Base-by-base conservation (phyloP, 2,329 filamentous ascomycete species). In the Emericellopsis atlantica region DNA sequence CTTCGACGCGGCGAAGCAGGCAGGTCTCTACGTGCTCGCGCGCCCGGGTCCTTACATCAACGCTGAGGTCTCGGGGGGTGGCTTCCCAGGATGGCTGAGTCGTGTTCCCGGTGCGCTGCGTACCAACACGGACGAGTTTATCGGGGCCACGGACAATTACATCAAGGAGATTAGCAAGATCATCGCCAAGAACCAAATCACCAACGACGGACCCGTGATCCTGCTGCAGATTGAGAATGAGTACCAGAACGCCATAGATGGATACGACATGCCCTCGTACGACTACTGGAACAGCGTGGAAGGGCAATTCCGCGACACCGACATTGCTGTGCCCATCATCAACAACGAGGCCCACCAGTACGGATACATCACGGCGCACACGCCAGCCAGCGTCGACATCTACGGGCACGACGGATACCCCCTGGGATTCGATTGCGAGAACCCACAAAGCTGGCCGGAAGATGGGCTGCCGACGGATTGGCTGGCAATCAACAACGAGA, bases 141-240 rank as follows among this genome's bases (percentile, higher is more conserved):
- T 87, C 6, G 63, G 72, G 21, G 73, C 83, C 0, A 88, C 82
- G 0, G 69, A 84, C 40, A 75, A 77, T 67, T 82, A 87, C 48
- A 70, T 77, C 47, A 57, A 66, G 6, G 66, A 76, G 8, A 70
- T 89, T 38, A 74, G 72, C 22, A 67, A 67, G 11, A 76, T 79
- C 8, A 80, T 93, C 48, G 81, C 84, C 4, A 74, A 78, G 41
- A 78, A 75, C 1, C 84, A 92, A 51, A 89, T 93, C 51, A 90
- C 84, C 1, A 84, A 89, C 40, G 85, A 83, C 0, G 86, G 86
- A 0, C 84, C 84, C 0, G 70, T 93, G 7, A 85, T 93, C 44
- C 62, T 90, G 2, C 71, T 83, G 34, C 86, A 93, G 55, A 80
- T 83, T 0, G 86, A 93, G 55, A 93, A 92, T 46, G 86, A 92